A percentile compares a stretch with the other conserved stretches of the same genome.
Evolutionary conservation across 495 filamentous ascomycete genomes (phyloP).

Genomic region (Schizothecium vesticola): DNA sequence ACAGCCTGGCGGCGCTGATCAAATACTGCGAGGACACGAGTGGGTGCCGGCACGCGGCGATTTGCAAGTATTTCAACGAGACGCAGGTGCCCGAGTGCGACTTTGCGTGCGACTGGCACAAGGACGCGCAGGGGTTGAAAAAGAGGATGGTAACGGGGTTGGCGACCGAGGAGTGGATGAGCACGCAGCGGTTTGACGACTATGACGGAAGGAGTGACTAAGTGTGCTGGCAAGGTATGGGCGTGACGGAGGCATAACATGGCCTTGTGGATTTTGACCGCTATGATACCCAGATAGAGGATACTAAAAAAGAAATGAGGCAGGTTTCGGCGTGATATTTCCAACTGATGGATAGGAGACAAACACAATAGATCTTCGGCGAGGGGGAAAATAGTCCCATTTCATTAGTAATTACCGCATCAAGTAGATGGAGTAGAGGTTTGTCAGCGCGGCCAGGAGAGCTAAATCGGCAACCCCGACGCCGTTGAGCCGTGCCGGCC

Average conservation of each 20-base stretch:
- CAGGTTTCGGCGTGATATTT: not conserved
- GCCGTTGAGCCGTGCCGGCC: not conserved
- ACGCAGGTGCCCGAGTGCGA: constrained; percentile 57
- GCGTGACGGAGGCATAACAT: not conserved
- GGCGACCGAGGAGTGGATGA: constrained; percentile 67
- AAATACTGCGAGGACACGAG: constrained; percentile 74
- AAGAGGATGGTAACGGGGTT: constrained; percentile 57
- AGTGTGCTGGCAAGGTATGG: not conserved
- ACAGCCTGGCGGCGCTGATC: constrained; percentile 55
- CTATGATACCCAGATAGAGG: not conserved
- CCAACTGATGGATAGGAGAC: no score
- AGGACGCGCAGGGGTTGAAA: constrained; percentile 60
- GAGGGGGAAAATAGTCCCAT: not conserved
- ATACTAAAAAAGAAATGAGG: not conserved
- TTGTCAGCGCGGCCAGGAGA: not conserved
- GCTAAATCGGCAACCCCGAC: not conserved
- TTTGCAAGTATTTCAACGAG: constrained; percentile 81
- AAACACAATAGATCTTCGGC: not conserved
- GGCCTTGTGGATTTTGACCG: not conserved
- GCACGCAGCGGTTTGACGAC: constrained; percentile 58
- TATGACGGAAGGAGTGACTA: constrained; percentile 29
- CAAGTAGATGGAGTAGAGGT: not conserved
- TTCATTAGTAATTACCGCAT: not conserved
- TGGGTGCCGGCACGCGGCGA: constrained; percentile 68
- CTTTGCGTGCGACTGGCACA: constrained; percentile 87